phyloP scores from a whole-genome alignment of 1,139 yeast genomes.

The Saccharomyces hybrid region DNA sequence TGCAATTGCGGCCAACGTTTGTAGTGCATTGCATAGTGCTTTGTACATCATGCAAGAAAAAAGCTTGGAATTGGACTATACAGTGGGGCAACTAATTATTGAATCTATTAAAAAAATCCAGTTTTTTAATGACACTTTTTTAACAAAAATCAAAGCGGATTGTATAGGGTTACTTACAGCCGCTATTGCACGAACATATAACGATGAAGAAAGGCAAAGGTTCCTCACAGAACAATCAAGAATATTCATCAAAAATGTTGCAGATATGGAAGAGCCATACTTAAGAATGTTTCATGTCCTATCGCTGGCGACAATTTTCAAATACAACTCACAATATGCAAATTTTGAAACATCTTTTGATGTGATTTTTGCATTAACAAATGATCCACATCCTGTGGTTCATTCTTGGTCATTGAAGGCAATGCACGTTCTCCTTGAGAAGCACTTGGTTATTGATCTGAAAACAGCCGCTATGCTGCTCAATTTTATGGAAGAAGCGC shows the following conservation, averaged over 20 bases:
- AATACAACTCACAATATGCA: conserved; percentile 39
- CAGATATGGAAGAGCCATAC: conserved; percentile 52
- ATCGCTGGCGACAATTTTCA: conserved; percentile 53
- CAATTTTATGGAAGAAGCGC: conserved; percentile 39
- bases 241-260: conserved; percentile 52
- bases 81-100: conserved; percentile 43
- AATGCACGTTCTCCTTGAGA: conserved; percentile 47
- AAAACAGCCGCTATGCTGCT: conserved; percentile 40
- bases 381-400: conserved; percentile 81
- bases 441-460: conserved; percentile 45
- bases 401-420: conserved; percentile 66
- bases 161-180: conserved; percentile 56
- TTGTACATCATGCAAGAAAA: conserved; percentile 32
- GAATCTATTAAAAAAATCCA: conserved; percentile 52
- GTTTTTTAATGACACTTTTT: conserved; percentile 26
- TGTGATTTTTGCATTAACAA: conserved; percentile 52
- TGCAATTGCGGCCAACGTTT: conserved; percentile 54
- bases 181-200: conserved; percentile 27
- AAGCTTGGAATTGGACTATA: conserved; percentile 35
- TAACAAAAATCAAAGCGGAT: conserved; percentile 53
- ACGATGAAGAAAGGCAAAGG: conserved; percentile 6
- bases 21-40: conserved; percentile 57
- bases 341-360: conserved; percentile 43
- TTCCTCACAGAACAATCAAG: conserved; percentile 43
- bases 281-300: conserved; percentile 59